Conservation (phyloP, 75 land plant species). For the Sequoiadendron giganteum region DNA sequence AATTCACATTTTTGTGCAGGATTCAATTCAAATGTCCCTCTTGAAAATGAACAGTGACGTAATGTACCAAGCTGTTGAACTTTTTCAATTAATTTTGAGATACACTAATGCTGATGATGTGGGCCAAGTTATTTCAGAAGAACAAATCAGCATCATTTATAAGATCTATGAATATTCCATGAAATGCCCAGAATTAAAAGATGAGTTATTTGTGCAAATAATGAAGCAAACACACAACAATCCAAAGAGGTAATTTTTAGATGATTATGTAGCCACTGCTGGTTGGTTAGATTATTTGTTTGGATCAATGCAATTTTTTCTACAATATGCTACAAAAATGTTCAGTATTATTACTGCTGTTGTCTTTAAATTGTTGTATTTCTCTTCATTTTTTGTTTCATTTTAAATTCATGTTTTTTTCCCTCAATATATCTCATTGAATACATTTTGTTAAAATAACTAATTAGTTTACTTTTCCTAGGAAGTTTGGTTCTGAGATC, state of each 20-base stretch:
- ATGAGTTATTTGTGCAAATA: conserved; percentile 43
- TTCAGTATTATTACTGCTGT: too few species aligned
- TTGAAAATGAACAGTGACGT: conserved; percentile 30
- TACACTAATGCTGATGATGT: conserved; percentile 36
- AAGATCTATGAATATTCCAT: conserved; percentile 39
- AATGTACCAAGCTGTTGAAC: conserved; percentile 33
- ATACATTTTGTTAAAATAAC: too few species aligned
- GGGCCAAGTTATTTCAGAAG: conserved; percentile 21
- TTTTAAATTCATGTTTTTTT: too few species aligned
- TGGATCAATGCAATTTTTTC: too few species aligned
- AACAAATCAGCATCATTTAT: conserved; percentile 19
- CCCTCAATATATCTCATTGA: too few species aligned
- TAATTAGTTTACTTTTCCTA: too few species aligned
- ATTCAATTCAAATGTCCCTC: conserved; percentile 38
- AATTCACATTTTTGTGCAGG: conserved; percentile 17
- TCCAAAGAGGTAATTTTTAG: conserved; percentile 28
- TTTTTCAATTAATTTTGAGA: conserved; percentile 37
- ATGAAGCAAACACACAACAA: conserved; percentile 42
- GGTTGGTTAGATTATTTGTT: background rate
- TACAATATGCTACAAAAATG: too few species aligned
- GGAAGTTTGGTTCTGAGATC: too few species aligned
- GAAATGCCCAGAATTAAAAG: conserved; percentile 33
- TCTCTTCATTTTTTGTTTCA: too few species aligned
- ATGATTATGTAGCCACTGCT: background rate
- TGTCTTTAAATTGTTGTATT: too few species aligned